Evolutionary conservation across 192 early-diverging fungal genomes (phyloP).

Genomic region (Radiomyces spectabilis): DNA sequence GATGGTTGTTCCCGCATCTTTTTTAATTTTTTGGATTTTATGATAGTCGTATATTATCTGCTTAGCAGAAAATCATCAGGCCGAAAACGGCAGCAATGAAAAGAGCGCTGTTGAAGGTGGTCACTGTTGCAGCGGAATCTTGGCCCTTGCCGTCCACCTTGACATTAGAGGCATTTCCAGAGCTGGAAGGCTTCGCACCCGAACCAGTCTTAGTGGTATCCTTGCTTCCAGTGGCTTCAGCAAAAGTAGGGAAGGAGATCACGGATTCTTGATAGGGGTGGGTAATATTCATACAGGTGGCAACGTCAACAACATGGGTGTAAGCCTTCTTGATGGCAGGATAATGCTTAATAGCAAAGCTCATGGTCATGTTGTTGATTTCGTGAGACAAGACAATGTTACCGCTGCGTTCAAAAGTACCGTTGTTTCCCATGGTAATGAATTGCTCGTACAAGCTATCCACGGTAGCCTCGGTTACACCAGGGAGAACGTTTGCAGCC

Average conservation of each 20-base stretch:
- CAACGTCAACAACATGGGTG: slow-evolving; percentile 26
- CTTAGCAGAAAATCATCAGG: neutral
- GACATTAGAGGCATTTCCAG: slow-evolving; percentile 3
- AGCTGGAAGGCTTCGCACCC: slow-evolving; percentile 3
- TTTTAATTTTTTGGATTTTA: too few species aligned
- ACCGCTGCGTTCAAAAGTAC: slow-evolving; percentile 16
- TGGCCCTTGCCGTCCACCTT: too few species aligned
- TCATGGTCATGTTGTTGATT: slow-evolving; percentile 34
- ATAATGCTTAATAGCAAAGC: slow-evolving; percentile 31
- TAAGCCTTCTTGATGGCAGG: slow-evolving; percentile 33
- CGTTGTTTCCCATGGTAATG: slow-evolving; percentile 30
- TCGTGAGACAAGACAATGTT: slow-evolving; percentile 39
- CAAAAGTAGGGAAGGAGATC: slow-evolving; percentile 15
- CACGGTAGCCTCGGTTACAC: slow-evolving; percentile 11
- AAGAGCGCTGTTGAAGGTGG: slow-evolving; percentile 15
- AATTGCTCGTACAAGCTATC: slow-evolving; percentile 16
- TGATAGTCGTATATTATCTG: too few species aligned
- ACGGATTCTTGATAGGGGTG: slow-evolving; percentile 30
- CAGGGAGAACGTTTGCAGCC: slow-evolving; percentile 15
- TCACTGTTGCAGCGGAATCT: neutral
- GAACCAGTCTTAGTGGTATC: slow-evolving; percentile 11
- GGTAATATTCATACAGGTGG: slow-evolving; percentile 31
- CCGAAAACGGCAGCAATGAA: slow-evolving; percentile 22
- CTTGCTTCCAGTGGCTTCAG: neutral
- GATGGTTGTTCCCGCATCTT: too few species aligned